phyloP scores from a whole-genome alignment of 257 asterid genomes.

The Paraleonurus japonicus region DNA sequence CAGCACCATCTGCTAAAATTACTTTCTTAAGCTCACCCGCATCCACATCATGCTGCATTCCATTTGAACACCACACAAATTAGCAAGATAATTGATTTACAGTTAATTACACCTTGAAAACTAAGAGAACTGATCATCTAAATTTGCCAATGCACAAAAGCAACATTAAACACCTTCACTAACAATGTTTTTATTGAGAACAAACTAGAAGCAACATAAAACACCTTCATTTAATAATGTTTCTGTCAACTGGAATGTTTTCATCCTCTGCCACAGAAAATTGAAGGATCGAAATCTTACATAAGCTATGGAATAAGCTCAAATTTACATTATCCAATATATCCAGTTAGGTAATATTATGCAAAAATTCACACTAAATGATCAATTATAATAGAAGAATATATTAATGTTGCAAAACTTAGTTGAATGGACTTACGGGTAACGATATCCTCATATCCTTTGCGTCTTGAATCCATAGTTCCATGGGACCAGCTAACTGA shows the following conservation, averaged over 20 bases:
- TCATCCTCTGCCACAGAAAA: background rate
- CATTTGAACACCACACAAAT: background rate
- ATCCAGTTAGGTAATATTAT: background rate
- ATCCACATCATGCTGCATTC: conserved; percentile 44
- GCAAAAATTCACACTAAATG: background rate
- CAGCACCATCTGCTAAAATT: conserved; percentile 88
- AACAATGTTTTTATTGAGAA: background rate
- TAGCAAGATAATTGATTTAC: background rate
- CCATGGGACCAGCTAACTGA: conserved; percentile 97
- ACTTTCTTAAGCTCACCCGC: conserved; percentile 84
- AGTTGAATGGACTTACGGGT: conserved; percentile 60
- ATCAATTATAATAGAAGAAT: background rate
- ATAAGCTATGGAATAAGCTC: background rate
- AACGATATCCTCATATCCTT: conserved; percentile 88
- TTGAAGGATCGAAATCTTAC: background rate
- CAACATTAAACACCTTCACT: background rate
- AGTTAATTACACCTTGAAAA: background rate
- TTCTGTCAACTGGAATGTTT: background rate
- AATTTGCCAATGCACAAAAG: background rate
- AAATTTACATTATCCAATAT: background rate
- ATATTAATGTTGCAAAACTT: background rate
- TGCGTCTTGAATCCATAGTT: conserved; percentile 95
- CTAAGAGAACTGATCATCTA: background rate
- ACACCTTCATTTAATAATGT: background rate
- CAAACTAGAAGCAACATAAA: background rate